phyloP scores from a whole-genome alignment of 768 basidiomycete species.

The Roridomyces roridus region DNA sequence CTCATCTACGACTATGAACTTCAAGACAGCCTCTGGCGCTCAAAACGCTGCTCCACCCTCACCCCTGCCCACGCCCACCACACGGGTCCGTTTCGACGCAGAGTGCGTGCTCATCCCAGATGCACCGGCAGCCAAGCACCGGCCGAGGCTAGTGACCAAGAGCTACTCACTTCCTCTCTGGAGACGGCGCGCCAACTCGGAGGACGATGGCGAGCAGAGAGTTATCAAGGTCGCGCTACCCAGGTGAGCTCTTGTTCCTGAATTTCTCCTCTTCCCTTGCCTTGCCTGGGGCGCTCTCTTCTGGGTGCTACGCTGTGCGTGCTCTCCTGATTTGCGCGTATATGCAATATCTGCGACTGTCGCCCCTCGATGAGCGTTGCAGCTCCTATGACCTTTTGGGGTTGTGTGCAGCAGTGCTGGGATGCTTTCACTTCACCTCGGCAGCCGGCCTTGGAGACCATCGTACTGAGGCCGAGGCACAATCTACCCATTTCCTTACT shows the following conservation, averaged over 20 bases:
- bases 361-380: too few species aligned
- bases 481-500: constrained; percentile 1
- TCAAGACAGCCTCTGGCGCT: too few species aligned
- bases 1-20: too few species aligned
- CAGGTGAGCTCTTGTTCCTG: constrained; percentile 44
- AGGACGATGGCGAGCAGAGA: constrained; percentile 25
- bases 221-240: constrained; percentile 69
- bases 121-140: constrained; percentile 33
- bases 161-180: constrained; percentile 76
- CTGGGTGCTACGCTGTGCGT: too few species aligned
- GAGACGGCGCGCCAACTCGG: constrained; percentile 45
- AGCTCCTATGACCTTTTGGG: too few species aligned
- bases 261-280: not conserved
- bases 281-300: constrained; percentile 10
- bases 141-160: constrained; percentile 62
- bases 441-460: too few species aligned
- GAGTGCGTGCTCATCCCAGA: constrained; percentile 82
- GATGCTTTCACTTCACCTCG: too few species aligned
- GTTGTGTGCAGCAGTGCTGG: too few species aligned
- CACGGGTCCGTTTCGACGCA: constrained; percentile 69
- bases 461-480: too few species aligned
- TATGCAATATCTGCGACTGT: too few species aligned
- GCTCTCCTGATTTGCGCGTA: too few species aligned
- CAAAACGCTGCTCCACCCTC: too few species aligned
- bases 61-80: not conserved